Evolutionary conservation across 225 moss, liverwort and hornwort genomes (phyloP), one percentile per base, ranked within the genome.

Genomic region (Bryum argenteum): DNA sequence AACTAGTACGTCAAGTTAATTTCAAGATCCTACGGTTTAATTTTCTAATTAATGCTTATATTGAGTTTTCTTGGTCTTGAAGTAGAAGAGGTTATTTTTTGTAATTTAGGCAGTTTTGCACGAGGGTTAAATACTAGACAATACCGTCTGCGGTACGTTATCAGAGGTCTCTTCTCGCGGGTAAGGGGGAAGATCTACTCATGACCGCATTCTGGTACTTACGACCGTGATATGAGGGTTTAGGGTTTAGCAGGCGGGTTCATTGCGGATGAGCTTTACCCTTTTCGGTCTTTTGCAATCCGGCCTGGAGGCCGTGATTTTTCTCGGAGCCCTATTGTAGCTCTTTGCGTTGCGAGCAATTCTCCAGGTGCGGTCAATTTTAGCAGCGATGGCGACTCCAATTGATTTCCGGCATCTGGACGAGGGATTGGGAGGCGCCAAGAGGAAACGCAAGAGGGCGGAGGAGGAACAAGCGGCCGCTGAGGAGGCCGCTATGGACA

Each of bases 401-500:
- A 87, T 98, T 21, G 98, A 98, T 73, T 98, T 98, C 73, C 94
- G 98, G 44, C 79, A 83, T 78, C 71, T 98, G 72, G 94, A 98
- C 71, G 98, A 98, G 74, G 98, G 98, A 21, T 72, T 98, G 42
- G 98, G 98, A 5, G 98, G 96, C 8, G 91, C 91, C 11, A 79
- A 90, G 80, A 86, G 93, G 77, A 96, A 96, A 45, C 82, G 89
- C 10, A 89, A 89, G 78, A 82, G 85, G 61, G 88, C 83, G 75
- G 82, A 83, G 1, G 84, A 78, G 20, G 88, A 80, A 24, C 88
- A 75, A 65, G 72, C 41, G 26, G 73, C 74, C 2, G 68, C 63
- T 1, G 48, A 66, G 11, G 84, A 84, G 66, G 72, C 75, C n/a
- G n/a, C n/a, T 15, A 87, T 89, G 87, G 90, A 89, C 21, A 74